These are phyloP conservation scores for Sporothrix humicola DNA, from an alignment of 2,329 filamentous ascomycete genomes.

Conservation along the genomic window DNA sequence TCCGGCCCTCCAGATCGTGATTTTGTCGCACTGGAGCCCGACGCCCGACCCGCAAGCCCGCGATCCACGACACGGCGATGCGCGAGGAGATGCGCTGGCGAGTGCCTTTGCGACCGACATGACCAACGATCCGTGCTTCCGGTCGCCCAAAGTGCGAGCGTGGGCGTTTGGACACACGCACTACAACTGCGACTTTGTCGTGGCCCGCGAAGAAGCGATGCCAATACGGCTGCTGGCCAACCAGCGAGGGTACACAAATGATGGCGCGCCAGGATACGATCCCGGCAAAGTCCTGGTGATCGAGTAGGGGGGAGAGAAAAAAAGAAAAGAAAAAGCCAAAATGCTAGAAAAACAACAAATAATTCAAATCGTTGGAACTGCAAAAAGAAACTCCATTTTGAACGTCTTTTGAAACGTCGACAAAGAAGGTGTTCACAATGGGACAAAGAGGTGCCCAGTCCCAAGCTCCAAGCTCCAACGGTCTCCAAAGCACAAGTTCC, in stretches of 20 bases:
- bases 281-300: conserved; percentile 39
- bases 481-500: too few relatives aligned
- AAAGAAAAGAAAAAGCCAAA: not conserved
- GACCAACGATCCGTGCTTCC: conserved; percentile 46
- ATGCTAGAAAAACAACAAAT: not conserved
- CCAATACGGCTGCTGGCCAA: conserved; percentile 43
- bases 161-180: conserved; percentile 60
- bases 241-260: conserved; percentile 43
- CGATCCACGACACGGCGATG: conserved; percentile 45
- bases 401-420: not conserved
- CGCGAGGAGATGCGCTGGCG: conserved; percentile 38
- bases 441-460: not conserved
- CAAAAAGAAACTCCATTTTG: too few relatives aligned
- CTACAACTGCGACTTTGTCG: conserved; percentile 51
- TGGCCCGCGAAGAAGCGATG: conserved; percentile 28
- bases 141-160: conserved; percentile 44
- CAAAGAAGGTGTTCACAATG: not conserved
- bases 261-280: conserved; percentile 47
- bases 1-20: conserved; percentile 41
- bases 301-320: not conserved
- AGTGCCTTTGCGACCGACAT: conserved; percentile 52
- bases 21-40: conserved; percentile 54
- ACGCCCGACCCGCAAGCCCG: conserved; percentile 44
- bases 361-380: not conserved
- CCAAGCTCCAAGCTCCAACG: not conserved